Conservation (phyloP, 345 rosid genomes). For the Syzygium oleosum region DNA sequence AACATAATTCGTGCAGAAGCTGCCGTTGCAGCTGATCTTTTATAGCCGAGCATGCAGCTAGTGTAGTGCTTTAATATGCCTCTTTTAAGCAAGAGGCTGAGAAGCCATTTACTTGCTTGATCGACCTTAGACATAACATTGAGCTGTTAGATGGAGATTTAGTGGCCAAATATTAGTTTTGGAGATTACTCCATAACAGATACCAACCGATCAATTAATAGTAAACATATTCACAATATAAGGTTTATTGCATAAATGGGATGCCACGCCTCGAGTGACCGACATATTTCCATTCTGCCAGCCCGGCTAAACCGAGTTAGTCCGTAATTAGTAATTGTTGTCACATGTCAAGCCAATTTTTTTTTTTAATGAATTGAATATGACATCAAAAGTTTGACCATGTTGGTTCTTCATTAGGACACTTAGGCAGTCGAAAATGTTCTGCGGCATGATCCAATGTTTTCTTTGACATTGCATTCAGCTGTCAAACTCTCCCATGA, state of each 20-base stretch:
- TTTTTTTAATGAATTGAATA: not conserved
- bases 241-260: not conserved
- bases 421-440: not conserved
- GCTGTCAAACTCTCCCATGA: not conserved
- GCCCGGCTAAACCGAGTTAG: not conserved
- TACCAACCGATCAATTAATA: not conserved
- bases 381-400: not conserved
- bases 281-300: not conserved
- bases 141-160: not conserved
- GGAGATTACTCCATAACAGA: not conserved
- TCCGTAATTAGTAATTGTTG: not conserved
- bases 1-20: too few relatives aligned
- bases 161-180: not conserved
- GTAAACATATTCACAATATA: not conserved
- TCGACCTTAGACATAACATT: too few relatives aligned
- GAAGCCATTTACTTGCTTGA: not conserved
- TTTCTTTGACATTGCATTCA: not conserved
- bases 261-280: not conserved
- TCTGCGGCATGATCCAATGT: not conserved
- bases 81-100: not conserved
- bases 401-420: not conserved
- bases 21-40: too few relatives aligned
- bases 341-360: not conserved
- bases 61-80: not conserved
- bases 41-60: too few relatives aligned